Evolutionary conservation across 2,329 filamentous ascomycete genomes (phyloP), one percentile per base, ranked within the genome.

Genomic region (Fonsecaea pugnacius): DNA sequence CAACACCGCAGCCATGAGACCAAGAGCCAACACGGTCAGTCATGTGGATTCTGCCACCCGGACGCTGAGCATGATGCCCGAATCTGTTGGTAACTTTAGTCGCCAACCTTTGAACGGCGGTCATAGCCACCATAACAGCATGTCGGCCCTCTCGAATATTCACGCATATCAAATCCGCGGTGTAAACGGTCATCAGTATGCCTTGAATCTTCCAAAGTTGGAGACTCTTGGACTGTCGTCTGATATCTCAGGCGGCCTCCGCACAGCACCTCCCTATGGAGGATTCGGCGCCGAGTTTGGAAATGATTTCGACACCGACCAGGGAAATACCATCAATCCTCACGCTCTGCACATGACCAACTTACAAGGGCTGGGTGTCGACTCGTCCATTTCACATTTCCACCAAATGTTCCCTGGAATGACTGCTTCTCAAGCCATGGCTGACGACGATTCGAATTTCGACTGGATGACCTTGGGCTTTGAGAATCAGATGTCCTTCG

Each of bases 21-120:
- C 94, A 24, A 85, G 95, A 72, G 94, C 95, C 60, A 98, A 98
- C 75, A 99, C 95, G 40, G 96, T 99, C 73, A 95, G 93, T 74
- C 93, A 98, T 76, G 87, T 98, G 62, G 95, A 97, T 75, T 85
- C 87, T 63, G 83, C 84, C 60, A 48, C 43, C 24, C 18, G 43
- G 21, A 86, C 89, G 46, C 85, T 96, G 75, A 91, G 89, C 71
- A 85, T 95, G 78, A 83, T 91, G 68, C 85, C 86, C 56, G 87
- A 85, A 72, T 73, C 74, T 9, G 73, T 73, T 9, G 62, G 57
- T n/a, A 59, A 48, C 54, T 70, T 75, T 12, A 67, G 67, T 35
- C 70, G 82, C 78, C 69, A 78, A 77, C 71, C 80, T 73, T 71
- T 83, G 79, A 76, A 83, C 78, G 64, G 79, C 73, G 64, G 79